Evolutionary conservation across 73 alveolate species (phyloP).

Genomic region (Paramecium sonneborni): DNA sequence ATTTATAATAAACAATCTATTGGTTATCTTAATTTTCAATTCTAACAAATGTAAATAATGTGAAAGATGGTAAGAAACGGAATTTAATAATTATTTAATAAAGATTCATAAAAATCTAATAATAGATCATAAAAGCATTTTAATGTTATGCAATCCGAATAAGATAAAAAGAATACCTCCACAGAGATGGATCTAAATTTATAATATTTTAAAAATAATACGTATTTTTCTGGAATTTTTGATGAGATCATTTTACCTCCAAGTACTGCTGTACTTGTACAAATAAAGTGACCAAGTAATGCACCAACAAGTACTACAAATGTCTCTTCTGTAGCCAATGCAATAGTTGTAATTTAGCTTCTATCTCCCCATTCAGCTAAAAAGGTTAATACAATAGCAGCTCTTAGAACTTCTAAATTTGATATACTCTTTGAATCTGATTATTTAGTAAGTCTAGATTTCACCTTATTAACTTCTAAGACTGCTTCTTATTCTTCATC

Average conservation of each 20-base stretch:
- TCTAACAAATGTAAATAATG: background rate
- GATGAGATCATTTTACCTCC: conserved; percentile 34
- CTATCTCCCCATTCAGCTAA: conserved; percentile 78
- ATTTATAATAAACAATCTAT: too few species aligned
- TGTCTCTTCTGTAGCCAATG: conserved; percentile 66
- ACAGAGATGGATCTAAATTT: background rate
- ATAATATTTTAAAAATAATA: background rate
- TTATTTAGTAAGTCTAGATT: background rate
- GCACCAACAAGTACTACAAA: background rate
- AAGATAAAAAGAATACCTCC: background rate
- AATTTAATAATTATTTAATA: background rate
- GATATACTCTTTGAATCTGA: background rate
- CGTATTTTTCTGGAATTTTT: conserved; percentile 18
- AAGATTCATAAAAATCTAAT: background rate
- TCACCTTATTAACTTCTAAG: background rate
- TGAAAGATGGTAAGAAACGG: background rate
- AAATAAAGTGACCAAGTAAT: conserved; percentile 11
- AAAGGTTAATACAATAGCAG: conserved; percentile 62
- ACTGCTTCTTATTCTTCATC: conserved; percentile 5
- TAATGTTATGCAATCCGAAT: background rate
- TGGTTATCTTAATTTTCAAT: background rate
- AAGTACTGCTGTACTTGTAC: conserved; percentile 21
- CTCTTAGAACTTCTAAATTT: background rate
- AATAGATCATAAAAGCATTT: background rate
- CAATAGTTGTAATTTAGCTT: conserved; percentile 70